These are phyloP conservation scores for Boletus edulis DNA, from an alignment of 768 basidiomycete genomes.

Conservation along the genomic window DNA sequence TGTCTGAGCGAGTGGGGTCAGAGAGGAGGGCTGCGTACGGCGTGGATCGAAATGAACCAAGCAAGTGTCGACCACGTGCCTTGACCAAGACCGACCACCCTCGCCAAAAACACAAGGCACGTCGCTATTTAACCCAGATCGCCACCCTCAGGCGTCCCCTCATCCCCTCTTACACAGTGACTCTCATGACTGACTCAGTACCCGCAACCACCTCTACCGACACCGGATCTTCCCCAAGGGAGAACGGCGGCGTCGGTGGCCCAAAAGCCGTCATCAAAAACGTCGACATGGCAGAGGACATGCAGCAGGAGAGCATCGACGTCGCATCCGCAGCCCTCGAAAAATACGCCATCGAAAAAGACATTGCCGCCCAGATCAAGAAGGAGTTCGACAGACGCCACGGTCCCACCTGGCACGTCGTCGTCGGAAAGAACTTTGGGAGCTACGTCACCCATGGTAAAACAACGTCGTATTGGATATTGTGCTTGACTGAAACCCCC, in stretches of 20 bases:
- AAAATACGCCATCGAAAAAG: conserved; percentile 94
- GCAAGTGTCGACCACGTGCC: background rate
- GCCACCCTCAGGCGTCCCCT: background rate
- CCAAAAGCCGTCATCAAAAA: conserved; percentile 94
- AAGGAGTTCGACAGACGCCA: conserved; percentile 94
- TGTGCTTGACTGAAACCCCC: too few species aligned
- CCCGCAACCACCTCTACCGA: conserved; percentile 57
- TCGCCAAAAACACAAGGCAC: conserved; percentile 30
- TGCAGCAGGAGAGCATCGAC: conserved; percentile 94
- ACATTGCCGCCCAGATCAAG: conserved; percentile 97
- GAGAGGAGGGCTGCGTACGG: too few species aligned
- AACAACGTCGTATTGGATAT: background rate
- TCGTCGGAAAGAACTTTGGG: conserved; percentile 98
- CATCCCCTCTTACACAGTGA: background rate
- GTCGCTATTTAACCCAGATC: conserved; percentile 27
- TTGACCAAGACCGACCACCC: background rate
- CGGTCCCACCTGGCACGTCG: conserved; percentile 97
- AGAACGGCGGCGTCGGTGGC: conserved; percentile 35
- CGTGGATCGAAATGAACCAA: too few species aligned
- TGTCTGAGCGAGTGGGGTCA: background rate
- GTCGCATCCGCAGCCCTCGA: conserved; percentile 83
- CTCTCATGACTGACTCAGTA: conserved; percentile 57
- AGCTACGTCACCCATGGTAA: conserved; percentile 93
- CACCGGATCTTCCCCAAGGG: conserved; percentile 42
- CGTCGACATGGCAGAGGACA: conserved; percentile 94